Base-by-base conservation (phyloP, 345 rosid genomes). In the Viola odorata region DNA sequence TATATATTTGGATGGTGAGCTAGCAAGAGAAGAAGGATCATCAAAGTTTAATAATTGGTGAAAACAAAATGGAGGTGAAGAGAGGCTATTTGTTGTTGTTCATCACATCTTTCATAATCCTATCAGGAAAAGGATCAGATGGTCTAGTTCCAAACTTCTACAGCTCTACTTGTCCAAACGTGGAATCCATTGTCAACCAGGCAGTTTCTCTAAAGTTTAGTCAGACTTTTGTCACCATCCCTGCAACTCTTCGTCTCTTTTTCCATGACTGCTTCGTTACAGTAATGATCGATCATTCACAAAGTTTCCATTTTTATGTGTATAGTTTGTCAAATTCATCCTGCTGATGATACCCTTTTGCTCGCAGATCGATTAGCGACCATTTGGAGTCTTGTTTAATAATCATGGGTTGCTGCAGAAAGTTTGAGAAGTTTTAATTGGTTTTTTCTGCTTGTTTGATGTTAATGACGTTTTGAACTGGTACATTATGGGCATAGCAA, bases 221-320 rank as follows among this genome's bases (percentile, higher is more conserved):
- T 54, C 82, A 87, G 78, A 76, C 84, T 7, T 65, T 69, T 72
- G 17, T 72, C n/a, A 87, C 99, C 6, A 48, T 86, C 48, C 99
- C 99, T 5, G 90, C 83, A 10, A 87, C 97, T 10, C 81, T 94
- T 13, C 87, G 97, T n/a, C 71, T 94, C 42, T 89, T 94, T 72
- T 94, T 87, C 73, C 99, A 94, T 60, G 99, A 94, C 57, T 94
- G 99, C 77, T 89, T 94, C 45, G 79, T 89, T 44, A 76, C 69
- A 74, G 97, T 41, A 9, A 16, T 3, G 17, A 3, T 39, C 7
- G 5, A 17, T 13, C 6, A 32, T 37, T 36, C 32, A 2, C 32
- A 23, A 23, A 23, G 32, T 23, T 23, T 2, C 32, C 32, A 23
- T 23, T 23, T 23, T 23, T 23, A 23, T 23, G 32, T 23, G 1